These are phyloP conservation scores for Pythium brachiatum DNA, from an alignment of 352 stramenopile species.

Conservation along the genomic window DNA sequence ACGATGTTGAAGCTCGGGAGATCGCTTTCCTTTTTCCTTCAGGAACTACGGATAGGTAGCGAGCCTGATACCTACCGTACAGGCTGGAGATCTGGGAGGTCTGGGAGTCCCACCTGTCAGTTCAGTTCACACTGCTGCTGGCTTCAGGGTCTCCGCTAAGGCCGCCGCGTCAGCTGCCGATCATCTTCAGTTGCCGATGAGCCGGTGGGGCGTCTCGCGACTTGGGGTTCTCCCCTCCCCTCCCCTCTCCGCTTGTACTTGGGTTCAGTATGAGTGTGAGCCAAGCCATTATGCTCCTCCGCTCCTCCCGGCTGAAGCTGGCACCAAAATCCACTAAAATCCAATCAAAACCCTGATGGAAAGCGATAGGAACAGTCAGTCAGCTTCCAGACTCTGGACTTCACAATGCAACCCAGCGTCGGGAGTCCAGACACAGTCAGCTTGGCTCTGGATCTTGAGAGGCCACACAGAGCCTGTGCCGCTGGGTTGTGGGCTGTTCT, in stretches of 20 bases:
- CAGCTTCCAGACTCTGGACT: too few relatives aligned
- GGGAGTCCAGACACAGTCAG: too few relatives aligned
- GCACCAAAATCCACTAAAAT: background rate
- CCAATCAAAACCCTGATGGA: too few relatives aligned
- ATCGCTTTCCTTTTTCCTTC: background rate
- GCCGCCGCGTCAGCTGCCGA: background rate
- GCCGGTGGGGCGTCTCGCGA: background rate
- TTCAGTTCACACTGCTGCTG: background rate
- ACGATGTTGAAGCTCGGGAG: slow-evolving; percentile 1
- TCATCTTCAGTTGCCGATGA: slow-evolving; percentile 5
- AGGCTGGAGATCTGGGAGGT: too few relatives aligned
- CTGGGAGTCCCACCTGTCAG: background rate
- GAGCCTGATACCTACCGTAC: background rate
- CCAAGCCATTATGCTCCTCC: background rate
- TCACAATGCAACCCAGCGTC: too few relatives aligned
- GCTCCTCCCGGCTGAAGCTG: background rate
- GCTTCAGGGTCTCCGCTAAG: too few relatives aligned
- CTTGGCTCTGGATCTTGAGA: background rate
- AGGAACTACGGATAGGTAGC: background rate
- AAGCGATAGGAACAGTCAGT: too few relatives aligned
- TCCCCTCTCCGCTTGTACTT: background rate
- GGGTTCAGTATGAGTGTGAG: background rate
- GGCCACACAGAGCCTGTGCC: too few relatives aligned
- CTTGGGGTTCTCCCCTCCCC: background rate
- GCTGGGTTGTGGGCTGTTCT: background rate